Evolutionary conservation across 2,329 filamentous ascomycete genomes (phyloP), one percentile per base, ranked within the genome.

Genomic region (Colletotrichum abscissum): DNA sequence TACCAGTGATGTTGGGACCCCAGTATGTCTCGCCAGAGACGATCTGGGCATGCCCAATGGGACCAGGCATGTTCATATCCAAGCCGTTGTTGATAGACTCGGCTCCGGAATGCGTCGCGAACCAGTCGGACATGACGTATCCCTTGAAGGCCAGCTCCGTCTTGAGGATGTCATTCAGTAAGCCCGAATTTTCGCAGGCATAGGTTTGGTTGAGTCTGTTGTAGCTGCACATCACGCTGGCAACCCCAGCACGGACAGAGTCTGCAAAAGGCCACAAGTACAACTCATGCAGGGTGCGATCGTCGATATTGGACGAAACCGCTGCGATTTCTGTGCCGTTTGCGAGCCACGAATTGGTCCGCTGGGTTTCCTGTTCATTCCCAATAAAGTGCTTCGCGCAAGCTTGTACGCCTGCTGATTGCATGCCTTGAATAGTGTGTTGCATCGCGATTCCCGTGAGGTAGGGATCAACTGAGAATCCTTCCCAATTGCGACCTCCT

Each of bases 401-500:
- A 5, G 83, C 80, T 69, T 83, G 82, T 2, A 84, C 82, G 59
- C 82, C 82, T 2, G 78, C 80, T 24, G 78, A 79, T 80, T 91
- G 88, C 80, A 90, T 86, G 0, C 86, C 92, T 74, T 88, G 83
- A 65, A 93, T 86, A 0, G 91, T 92, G 80, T 91, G 87, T n/a
- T 85, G 86, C 79, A 92, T 89, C 11, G 88, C 90, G 74, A 92
- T 85, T 19, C 91, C 92, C 14, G 90, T 74, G 1, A 97, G 86
- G 62, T 96, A 94, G 0, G 94, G 94, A 79, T 97, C 94, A 1
- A 92, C 86, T 0, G 93, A 92, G 79, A 96, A 97, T 0, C 93
- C 94, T 80, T 97, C 94, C 94, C 94, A 97, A 79, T 94, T 95
- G 55, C 94, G 87, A 0, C 94, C 94, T 49, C 91, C 94, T 59